phyloP scores from a whole-genome alignment of 169 alveolate genomes.

The Plasmodium gallinaceum region DNA sequence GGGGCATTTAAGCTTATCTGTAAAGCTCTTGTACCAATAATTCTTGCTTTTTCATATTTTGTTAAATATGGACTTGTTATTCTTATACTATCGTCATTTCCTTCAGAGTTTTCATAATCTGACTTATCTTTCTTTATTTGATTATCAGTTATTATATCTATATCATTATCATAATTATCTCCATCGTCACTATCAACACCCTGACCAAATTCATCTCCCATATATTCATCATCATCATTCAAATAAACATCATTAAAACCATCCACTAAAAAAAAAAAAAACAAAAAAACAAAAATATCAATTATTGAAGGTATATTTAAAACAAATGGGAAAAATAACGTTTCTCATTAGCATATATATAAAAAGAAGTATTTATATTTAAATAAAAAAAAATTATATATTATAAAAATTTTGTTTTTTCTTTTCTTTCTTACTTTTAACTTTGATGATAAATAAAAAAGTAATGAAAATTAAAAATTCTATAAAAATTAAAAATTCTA shows the following conservation, averaged over 20 bases:
- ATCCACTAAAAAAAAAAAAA: conserved; percentile 39
- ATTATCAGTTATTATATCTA: conserved; percentile 83
- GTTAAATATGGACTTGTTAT: conserved; percentile 96
- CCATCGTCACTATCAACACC: conserved; percentile 86
- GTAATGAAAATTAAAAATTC: no score
- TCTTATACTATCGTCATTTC: conserved; percentile 81
- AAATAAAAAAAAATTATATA: no score
- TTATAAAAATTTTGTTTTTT: no score
- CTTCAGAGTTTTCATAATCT: conserved; percentile 85
- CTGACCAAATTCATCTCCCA: conserved; percentile 86
- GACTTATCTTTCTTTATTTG: conserved; percentile 81
- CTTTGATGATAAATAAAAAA: no score
- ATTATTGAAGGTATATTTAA: no score
- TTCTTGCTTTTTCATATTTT: conserved; percentile 99
- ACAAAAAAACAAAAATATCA: conserved; percentile 3
- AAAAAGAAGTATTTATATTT: no score
- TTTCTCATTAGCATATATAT: not conserved
- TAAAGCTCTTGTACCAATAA: conserved; percentile 99
- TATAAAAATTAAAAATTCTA: no score
- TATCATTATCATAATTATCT: conserved; percentile 86
- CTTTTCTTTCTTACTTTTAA: no score
- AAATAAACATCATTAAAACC: conserved; percentile 38
- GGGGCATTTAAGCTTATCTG: conserved; percentile 99
- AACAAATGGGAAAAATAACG: not conserved
- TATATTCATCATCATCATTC: conserved; percentile 72